These are phyloP conservation scores for Hyaloscypha bicolor DNA, from an alignment of 495 filamentous ascomycete species.

Conservation along the genomic window DNA sequence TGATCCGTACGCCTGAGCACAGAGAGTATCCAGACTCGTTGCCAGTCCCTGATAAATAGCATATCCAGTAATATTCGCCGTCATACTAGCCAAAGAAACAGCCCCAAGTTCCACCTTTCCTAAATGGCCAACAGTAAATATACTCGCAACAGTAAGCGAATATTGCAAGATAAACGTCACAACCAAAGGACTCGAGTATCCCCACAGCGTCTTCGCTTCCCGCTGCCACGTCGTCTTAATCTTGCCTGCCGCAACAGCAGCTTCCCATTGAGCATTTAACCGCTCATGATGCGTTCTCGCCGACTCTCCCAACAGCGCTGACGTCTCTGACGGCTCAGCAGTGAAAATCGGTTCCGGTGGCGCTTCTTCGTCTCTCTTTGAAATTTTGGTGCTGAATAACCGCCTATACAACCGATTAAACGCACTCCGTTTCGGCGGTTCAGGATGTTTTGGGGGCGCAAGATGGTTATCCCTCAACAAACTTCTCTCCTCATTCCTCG, in stretches of 20 bases:
- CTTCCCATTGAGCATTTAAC: constrained; percentile 71
- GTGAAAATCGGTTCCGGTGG: constrained; percentile 13
- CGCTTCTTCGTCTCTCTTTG: constrained; percentile 36
- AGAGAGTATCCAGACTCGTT: constrained; percentile 72
- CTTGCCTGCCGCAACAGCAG: constrained; percentile 68
- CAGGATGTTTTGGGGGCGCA: constrained; percentile 63
- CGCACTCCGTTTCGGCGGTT: constrained; percentile 14
- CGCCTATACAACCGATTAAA: constrained; percentile 39
- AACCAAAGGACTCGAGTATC: constrained; percentile 61
- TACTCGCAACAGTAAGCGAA: constrained; percentile 66
- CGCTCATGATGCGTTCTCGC: constrained; percentile 36
- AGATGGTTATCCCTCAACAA: constrained; percentile 78
- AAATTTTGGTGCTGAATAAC: constrained; percentile 50
- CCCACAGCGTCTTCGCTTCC: constrained; percentile 68
- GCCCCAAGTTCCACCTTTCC: constrained; percentile 65
- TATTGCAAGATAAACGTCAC: constrained; percentile 76
- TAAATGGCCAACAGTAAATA: constrained; percentile 68
- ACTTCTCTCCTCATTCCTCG: constrained; percentile 66
- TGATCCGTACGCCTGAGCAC: constrained; percentile 73
- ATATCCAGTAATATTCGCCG: constrained; percentile 73
- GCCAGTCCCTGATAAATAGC: constrained; percentile 70
- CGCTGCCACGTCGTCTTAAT: constrained; percentile 85
- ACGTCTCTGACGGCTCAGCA: constrained; percentile 40
- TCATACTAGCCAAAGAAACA: constrained; percentile 70
- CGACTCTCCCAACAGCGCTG: constrained; percentile 36